A percentile compares a stretch with the other conserved stretches of the same genome.
phyloP scores from a whole-genome alignment of 805 yeast species.

The Pichia membranifaciens region DNA sequence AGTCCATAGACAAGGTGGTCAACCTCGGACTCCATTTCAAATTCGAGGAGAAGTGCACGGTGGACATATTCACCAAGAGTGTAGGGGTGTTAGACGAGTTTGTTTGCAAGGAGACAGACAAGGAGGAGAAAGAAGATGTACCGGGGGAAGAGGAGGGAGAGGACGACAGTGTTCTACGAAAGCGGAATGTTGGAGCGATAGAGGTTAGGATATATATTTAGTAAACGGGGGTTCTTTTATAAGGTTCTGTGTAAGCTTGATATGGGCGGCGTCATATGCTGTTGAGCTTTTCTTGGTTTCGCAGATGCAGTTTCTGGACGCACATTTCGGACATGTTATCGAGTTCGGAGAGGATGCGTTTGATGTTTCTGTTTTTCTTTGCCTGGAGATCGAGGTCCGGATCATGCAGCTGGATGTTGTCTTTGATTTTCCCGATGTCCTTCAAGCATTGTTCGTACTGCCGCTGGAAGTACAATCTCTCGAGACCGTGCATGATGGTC shows the following conservation, averaged over 20 bases:
- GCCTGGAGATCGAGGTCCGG: constrained; percentile 23
- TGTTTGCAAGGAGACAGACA: constrained; percentile 26
- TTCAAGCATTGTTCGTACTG: constrained; percentile 48
- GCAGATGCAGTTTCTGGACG: constrained; percentile 10
- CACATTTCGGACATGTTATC: constrained; percentile 40
- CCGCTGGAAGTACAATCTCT: constrained; percentile 52
- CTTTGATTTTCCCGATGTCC: constrained; percentile 33
- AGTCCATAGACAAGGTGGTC: constrained; percentile 57
- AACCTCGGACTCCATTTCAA: constrained; percentile 57
- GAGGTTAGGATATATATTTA: constrained; percentile 36
- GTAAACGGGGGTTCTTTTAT: background rate
- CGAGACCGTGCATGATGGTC: constrained; percentile 52
- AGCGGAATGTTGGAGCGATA: constrained; percentile 43
- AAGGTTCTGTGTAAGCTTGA: background rate
- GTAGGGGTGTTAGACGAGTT: constrained; percentile 71
- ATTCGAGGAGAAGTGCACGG: constrained; percentile 40
- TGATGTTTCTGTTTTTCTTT: constrained; percentile 37
- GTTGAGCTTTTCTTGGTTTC: constrained; percentile 6
- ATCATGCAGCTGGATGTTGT: constrained; percentile 18
- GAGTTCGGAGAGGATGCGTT: constrained; percentile 48
- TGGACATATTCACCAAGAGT: constrained; percentile 60
- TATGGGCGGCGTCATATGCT: background rate
- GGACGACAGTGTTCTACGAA: constrained; percentile 32
- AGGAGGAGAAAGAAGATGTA: constrained; percentile 14
- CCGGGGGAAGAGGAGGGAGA: constrained; percentile 4